phyloP scores from a whole-genome alignment of 108 stramenopile species.

The Halocafeteria seosinensis region DNA sequence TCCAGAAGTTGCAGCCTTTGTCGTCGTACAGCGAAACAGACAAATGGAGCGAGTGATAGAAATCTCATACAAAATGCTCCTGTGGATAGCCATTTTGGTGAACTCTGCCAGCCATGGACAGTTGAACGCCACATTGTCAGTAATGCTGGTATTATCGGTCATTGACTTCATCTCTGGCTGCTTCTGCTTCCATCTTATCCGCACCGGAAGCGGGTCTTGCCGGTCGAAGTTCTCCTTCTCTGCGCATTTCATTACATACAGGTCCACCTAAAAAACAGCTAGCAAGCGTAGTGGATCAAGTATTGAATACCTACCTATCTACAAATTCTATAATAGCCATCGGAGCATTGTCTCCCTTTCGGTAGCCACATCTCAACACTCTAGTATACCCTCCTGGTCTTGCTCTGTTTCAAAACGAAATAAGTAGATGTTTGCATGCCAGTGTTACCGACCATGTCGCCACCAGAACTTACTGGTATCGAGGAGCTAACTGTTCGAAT shows the following conservation, averaged over 20 bases:
- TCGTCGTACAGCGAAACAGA: too few species aligned
- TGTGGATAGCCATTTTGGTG: too few species aligned
- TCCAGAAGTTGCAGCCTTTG: too few species aligned
- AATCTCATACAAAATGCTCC: too few species aligned
- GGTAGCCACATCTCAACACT: constrained; percentile 62
- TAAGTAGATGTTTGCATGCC: neutral
- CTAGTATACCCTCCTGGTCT: constrained; percentile 79
- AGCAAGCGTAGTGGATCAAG: too few species aligned
- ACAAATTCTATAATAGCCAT: constrained; percentile 98
- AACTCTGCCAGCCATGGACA: too few species aligned
- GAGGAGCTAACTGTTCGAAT: constrained; percentile 79
- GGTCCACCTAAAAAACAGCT: too few species aligned
- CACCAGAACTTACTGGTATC: constrained; percentile 42
- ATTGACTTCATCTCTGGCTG: too few species aligned
- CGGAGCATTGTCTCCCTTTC: constrained; percentile 73
- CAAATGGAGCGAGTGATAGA: too few species aligned
- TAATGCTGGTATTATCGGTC: too few species aligned
- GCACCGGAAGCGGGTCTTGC: neutral
- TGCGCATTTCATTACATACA: too few species aligned
- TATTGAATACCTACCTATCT: constrained; percentile 76
- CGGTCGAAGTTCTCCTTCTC: neutral
- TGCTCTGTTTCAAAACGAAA: neutral
- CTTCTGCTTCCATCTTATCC: neutral
- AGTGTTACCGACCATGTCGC: neutral
- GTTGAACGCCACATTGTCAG: too few species aligned